A percentile compares a stretch with the other conserved stretches of the same genome.
These are phyloP conservation scores for Saccharomycopsis olivae DNA, from an alignment of 805 yeast species.

Conservation along the genomic window DNA sequence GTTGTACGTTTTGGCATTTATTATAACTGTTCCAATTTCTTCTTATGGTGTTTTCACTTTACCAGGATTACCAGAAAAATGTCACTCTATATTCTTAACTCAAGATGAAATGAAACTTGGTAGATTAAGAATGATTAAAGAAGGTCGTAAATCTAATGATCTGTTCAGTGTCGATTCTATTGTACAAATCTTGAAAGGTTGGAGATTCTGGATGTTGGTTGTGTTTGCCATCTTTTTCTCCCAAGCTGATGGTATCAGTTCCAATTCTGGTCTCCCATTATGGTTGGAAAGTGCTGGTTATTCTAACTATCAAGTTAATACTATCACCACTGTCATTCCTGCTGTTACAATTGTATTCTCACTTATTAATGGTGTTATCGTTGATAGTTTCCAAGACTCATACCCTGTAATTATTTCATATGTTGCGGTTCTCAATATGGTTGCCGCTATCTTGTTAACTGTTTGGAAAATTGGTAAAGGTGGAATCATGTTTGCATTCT, in stretches of 20 bases:
- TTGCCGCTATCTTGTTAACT: slow-evolving; percentile 44
- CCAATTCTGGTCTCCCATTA: slow-evolving; percentile 8
- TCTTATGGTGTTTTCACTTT: slow-evolving; percentile 30
- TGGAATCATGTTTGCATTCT: slow-evolving; percentile 60
- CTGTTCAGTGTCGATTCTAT: slow-evolving; percentile 43
- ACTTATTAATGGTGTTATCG: slow-evolving; percentile 35
- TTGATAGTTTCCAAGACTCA: slow-evolving; percentile 39
- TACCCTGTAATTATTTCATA: slow-evolving; percentile 39
- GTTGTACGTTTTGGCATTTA: slow-evolving; percentile 42
- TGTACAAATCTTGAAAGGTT: slow-evolving; percentile 55
- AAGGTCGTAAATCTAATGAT: slow-evolving; percentile 41
- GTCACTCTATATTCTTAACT: slow-evolving; percentile 44
- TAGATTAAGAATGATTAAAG: slow-evolving; percentile 37
- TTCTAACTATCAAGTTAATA: slow-evolving; percentile 35
- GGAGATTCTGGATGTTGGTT: slow-evolving; percentile 44
- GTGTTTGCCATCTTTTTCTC: slow-evolving; percentile 46
- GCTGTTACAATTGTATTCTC: slow-evolving; percentile 44
- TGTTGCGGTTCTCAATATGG: slow-evolving; percentile 41
- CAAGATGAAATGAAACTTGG: slow-evolving; percentile 45
- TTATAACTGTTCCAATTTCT: slow-evolving; percentile 32
- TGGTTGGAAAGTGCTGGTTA: slow-evolving; percentile 30
- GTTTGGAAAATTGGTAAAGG: slow-evolving; percentile 46
- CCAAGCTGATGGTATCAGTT: not conserved
- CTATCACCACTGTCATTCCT: slow-evolving; percentile 44
- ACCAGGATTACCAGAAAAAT: slow-evolving; percentile 58